A percentile compares a stretch with the other conserved stretches of the same genome.
These are phyloP conservation scores for Petunia hybrid DNA, from an alignment of 305 asterid genomes.

Conservation along the genomic window DNA sequence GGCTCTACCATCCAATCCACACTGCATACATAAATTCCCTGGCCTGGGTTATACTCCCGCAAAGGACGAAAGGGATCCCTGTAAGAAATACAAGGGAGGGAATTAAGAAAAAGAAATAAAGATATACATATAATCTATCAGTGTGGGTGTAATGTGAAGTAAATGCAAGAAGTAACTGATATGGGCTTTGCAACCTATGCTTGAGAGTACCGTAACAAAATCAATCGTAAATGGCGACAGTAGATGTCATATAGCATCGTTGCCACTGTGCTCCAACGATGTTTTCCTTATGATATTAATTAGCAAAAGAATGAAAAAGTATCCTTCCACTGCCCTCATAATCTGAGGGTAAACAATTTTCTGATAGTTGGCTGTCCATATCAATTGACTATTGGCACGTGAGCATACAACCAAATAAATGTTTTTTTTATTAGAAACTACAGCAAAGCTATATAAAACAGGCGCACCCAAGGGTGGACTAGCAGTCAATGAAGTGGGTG, in stretches of 20 bases:
- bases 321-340: conserved; percentile 14
- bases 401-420: conserved; percentile 3
- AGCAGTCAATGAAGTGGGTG: too few relatives aligned
- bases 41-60: conserved; percentile 68
- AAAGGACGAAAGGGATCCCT: conserved; percentile 91
- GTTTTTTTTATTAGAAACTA: not conserved
- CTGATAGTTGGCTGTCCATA: not conserved
- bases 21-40: conserved; percentile 54
- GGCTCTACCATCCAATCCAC: conserved; percentile 87
- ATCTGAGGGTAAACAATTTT: conserved; percentile 19
- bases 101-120: conserved; percentile 8
- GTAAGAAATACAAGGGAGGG: conserved; percentile 40
- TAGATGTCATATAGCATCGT: not conserved
- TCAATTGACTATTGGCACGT: not conserved
- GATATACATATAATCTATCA: not conserved
- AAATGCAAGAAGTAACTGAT: conserved; percentile 29
- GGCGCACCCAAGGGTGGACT: too few relatives aligned
- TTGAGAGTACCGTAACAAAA: not conserved
- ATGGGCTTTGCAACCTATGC: conserved; percentile 5
- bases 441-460: conserved; percentile 26
- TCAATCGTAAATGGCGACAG: conserved; percentile 9
- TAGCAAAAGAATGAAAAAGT: conserved; percentile 6
- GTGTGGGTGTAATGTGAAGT: not conserved
- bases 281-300: not conserved
- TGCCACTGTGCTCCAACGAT: not conserved